Evolutionary conservation across 2,329 filamentous ascomycete genomes (phyloP).

Genomic region (Calonectria pauciramosa): DNA sequence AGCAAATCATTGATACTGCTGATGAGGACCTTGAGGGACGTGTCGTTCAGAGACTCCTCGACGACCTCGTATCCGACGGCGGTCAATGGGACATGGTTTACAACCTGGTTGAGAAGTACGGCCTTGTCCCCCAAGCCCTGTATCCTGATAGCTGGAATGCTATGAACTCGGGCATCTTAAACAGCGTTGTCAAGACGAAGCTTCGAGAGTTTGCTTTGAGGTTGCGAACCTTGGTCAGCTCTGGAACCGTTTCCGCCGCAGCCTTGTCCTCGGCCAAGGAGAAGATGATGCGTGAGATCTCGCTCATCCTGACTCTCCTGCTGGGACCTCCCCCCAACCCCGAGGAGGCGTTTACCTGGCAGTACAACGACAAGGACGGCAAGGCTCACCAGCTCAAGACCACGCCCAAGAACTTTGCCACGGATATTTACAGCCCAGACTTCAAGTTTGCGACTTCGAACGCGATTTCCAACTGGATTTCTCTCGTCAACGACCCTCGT

Average conservation of each 20-base stretch:
- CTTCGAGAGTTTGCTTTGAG: constrained; percentile 86
- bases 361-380: constrained; percentile 79
- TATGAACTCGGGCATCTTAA: constrained; percentile 77
- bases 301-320: constrained; percentile 84
- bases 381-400: constrained; percentile 73
- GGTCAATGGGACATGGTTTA: constrained; percentile 95
- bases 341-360: constrained; percentile 81
- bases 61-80: constrained; percentile 80
- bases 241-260: constrained; percentile 49
- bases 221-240: constrained; percentile 70
- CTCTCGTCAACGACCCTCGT: constrained; percentile 87
- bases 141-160: constrained; percentile 90
- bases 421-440: constrained; percentile 73
- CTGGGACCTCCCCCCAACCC: constrained; percentile 83
- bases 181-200: constrained; percentile 84
- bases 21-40: constrained; percentile 79
- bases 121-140: constrained; percentile 84
- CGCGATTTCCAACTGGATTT: constrained; percentile 79
- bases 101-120: constrained; percentile 89
- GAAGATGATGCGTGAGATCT: constrained; percentile 83
- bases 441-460: constrained; percentile 69
- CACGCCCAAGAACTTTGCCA: constrained; percentile 80
- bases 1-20: constrained; percentile 83
- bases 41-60: constrained; percentile 78
- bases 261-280: constrained; percentile 70